These are phyloP conservation scores for Periconia digitata DNA, from an alignment of 2,329 filamentous ascomycete genomes.

Conservation along the genomic window DNA sequence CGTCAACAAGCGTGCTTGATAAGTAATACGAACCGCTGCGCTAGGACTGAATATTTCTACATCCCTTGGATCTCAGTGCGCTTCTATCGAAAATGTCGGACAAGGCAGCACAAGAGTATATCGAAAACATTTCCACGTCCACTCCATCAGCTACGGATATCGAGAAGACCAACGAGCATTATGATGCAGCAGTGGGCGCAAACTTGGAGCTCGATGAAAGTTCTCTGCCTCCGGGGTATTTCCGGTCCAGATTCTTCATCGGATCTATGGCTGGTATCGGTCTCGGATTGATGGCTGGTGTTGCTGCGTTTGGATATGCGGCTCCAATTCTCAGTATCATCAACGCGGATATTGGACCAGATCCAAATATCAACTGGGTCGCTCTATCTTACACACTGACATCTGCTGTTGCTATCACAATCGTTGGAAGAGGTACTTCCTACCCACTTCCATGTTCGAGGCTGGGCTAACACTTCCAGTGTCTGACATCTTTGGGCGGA, in stretches of 20 bases:
- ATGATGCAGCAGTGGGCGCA: conserved; percentile 6
- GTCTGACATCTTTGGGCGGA: conserved; percentile 21
- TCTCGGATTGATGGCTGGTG: conserved; percentile 8
- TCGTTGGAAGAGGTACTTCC: conserved; percentile 11
- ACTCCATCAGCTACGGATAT: conserved; percentile 1
- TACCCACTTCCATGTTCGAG: too few species aligned
- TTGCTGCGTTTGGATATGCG: conserved; percentile 12
- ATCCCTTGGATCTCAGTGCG: neutral
- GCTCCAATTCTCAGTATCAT: conserved; percentile 13
- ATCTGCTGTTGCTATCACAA: conserved; percentile 10
- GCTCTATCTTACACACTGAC: conserved; percentile 10
- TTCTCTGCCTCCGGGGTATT: conserved; percentile 13
- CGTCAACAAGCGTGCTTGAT: neutral
- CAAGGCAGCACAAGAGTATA: conserved; percentile 1
- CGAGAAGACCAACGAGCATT: neutral
- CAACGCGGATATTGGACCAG: conserved; percentile 15
- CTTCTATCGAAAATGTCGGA: neutral
- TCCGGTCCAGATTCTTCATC: conserved; percentile 11
- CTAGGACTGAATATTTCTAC: neutral
- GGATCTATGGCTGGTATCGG: conserved; percentile 11
- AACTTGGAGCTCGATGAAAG: conserved; percentile 10
- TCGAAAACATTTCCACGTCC: conserved; percentile 1
- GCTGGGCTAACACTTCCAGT: too few species aligned
- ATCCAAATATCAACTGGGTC: conserved; percentile 10
- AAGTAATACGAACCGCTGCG: neutral